Base-by-base conservation (phyloP, 73 alveolate species). In the Uronychia setigera region DNA sequence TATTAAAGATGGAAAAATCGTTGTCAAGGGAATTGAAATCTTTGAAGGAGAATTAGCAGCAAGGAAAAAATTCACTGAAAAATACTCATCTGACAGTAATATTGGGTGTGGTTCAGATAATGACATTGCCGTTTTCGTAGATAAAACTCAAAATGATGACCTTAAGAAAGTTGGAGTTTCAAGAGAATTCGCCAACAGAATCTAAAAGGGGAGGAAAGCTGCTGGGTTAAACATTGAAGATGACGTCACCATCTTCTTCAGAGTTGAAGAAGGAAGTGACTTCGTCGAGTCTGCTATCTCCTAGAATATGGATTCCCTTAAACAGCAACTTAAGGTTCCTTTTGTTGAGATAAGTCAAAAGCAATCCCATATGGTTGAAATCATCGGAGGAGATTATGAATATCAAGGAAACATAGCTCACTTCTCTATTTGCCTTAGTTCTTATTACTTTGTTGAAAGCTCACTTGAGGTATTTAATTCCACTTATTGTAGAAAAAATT, bases 161-260 rank as follows among this genome's bases (percentile, higher is more conserved):
- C 92, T 98, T 0, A 93, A 93, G 82, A 90, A 77, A 58, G 83
- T 91, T 79, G 97, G 98, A 32, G 85, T 89, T 76, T 96, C 99
- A 27, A 93, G 99, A 90, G 99, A 97, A 90, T 80, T 97, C 79
- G 83, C 93, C 27, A 95, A 96, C 83, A 95, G 93, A 84, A 93
- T 98, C 74, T 96, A 98, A 93, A 97, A 96, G 91, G 92, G 92
- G 35, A 98, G 99, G 90, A 98, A 98, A 91, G 95, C 93, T 76
- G 94, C 95, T 19, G 98, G 98, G 59, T 88, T 98, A 35, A 85
- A 93, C 87, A 91, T 93, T 29, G 98, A 94, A 57, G 99, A 97
- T 85, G 91, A 89, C 29, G 92, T 98, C 77, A 81, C 86, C 35
- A 92, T 98, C 78, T 91, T 91, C 84, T 98, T 96, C 84, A 89